Evolutionary conservation across 352 stramenopile species (phyloP).

Genomic region (Thalassiosira ordinaria): DNA sequence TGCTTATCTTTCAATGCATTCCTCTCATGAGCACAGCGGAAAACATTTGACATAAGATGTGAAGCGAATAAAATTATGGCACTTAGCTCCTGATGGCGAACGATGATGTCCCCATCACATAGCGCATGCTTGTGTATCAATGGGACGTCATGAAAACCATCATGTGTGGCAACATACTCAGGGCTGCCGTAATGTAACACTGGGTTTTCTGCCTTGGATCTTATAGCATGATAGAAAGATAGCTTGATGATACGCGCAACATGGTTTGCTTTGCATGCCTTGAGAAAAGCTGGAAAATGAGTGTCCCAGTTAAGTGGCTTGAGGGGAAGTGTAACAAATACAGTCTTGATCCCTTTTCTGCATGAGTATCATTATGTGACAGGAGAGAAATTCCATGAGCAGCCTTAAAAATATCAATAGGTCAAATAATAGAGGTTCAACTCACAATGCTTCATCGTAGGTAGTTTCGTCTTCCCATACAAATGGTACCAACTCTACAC

Average conservation of each 20-base stretch:
- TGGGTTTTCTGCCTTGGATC: constrained; percentile 26
- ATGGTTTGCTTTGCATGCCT: constrained; percentile 53
- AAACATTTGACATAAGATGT: constrained; percentile 68
- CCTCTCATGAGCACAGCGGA: constrained; percentile 26
- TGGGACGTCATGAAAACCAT: constrained; percentile 51
- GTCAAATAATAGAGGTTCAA: constrained; percentile 33
- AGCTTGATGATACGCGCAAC: constrained; percentile 70
- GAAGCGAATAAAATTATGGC: constrained; percentile 54
- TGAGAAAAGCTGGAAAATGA: constrained; percentile 57
- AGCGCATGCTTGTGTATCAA: constrained; percentile 59
- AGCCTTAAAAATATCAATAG: constrained; percentile 53
- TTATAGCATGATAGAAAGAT: constrained; percentile 58
- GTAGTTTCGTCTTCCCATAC: constrained; percentile 44
- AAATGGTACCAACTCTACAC: constrained; percentile 24
- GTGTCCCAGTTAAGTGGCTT: constrained; percentile 37
- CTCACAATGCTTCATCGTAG: constrained; percentile 40
- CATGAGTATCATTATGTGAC: background rate
- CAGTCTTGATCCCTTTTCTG: constrained; percentile 59
- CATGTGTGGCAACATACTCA: constrained; percentile 12
- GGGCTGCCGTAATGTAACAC: constrained; percentile 21
- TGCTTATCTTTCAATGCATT: constrained; percentile 47
- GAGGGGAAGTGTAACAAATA: constrained; percentile 63
- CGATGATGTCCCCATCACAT: constrained; percentile 68
- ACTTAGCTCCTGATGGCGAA: constrained; percentile 28
- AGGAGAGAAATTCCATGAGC: constrained; percentile 14